Conservation (phyloP, 148 eudicot species). For the Camellia sinensis region DNA sequence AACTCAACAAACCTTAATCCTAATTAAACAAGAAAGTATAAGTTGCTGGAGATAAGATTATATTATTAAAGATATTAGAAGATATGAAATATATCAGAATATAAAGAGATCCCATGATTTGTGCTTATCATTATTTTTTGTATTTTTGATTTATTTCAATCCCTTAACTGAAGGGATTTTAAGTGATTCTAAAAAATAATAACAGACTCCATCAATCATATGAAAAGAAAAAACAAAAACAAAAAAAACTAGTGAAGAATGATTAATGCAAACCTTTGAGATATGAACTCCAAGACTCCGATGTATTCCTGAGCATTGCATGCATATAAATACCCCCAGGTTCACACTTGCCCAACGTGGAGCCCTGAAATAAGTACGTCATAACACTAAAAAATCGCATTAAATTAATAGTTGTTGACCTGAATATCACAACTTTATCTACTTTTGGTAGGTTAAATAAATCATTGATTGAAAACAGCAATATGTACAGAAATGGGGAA, state of each 20-base stretch:
- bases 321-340: conserved; percentile 75
- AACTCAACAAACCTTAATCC: neutral
- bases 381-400: neutral
- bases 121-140: no score
- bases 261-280: conserved; percentile 46
- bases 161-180: no score
- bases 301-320: conserved; percentile 86
- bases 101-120: no score
- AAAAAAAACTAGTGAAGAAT: neutral
- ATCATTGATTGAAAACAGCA: no score
- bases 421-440: no score
- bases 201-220: neutral
- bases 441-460: no score
- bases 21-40: neutral
- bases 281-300: conserved; percentile 85
- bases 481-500: no score
- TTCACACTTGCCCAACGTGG: conserved; percentile 84
- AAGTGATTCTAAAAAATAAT: neutral
- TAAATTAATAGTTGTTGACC: neutral
- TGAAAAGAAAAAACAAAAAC: neutral
- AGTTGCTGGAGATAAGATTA: no score
- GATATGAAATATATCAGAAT: no score
- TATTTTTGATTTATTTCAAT: no score
- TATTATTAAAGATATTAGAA: neutral
- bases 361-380: conserved; percentile 40